Conservation (phyloP, 805 yeast genomes). For the Hanseniaspora jakobsenii region DNA sequence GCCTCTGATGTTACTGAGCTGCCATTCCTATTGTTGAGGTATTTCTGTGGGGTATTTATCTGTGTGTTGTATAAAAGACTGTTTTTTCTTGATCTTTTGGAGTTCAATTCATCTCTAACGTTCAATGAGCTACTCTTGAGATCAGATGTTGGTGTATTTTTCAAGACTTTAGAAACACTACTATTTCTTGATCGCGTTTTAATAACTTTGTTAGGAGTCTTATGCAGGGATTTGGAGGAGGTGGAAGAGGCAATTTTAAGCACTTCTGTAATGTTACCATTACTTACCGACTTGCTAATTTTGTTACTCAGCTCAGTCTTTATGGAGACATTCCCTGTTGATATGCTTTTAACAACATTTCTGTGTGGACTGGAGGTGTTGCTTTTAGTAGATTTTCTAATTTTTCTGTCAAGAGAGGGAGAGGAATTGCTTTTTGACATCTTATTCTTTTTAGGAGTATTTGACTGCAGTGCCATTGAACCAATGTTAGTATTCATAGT, state of each 20-base stretch:
- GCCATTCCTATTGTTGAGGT: background rate
- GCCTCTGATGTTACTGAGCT: background rate
- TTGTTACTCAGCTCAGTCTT: background rate
- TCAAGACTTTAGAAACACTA: too few species aligned
- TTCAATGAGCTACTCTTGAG: too few species aligned
- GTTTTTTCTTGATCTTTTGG: slow-evolving; percentile 13
- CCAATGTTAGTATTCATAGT: background rate
- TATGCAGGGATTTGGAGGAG: background rate
- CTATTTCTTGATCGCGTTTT: slow-evolving; percentile 8
- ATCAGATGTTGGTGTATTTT: too few species aligned
- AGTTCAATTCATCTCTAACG: slow-evolving; percentile 7
- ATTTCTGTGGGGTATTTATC: slow-evolving; percentile 4
- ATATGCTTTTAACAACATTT: slow-evolving; percentile 11
- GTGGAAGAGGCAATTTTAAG: slow-evolving; percentile 3
- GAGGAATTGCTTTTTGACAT: slow-evolving; percentile 1
- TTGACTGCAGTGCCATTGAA: too few species aligned
- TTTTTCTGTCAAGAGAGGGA: slow-evolving; percentile 7
- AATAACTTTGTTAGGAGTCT: too few species aligned
- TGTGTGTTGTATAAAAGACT: slow-evolving; percentile 1
- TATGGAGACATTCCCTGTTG: slow-evolving; percentile 7
- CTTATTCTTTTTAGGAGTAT: slow-evolving; percentile 5
- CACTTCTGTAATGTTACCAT: slow-evolving; percentile 1
- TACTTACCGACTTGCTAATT: slow-evolving; percentile 3
- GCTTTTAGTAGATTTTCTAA: background rate
- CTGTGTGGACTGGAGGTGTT: slow-evolving; percentile 9